Percentiles rank a stretch among this genome's conserved stretches.
Conservation (phyloP, 768 basidiomycete species). For the Candolleomyces eurysporus region DNA sequence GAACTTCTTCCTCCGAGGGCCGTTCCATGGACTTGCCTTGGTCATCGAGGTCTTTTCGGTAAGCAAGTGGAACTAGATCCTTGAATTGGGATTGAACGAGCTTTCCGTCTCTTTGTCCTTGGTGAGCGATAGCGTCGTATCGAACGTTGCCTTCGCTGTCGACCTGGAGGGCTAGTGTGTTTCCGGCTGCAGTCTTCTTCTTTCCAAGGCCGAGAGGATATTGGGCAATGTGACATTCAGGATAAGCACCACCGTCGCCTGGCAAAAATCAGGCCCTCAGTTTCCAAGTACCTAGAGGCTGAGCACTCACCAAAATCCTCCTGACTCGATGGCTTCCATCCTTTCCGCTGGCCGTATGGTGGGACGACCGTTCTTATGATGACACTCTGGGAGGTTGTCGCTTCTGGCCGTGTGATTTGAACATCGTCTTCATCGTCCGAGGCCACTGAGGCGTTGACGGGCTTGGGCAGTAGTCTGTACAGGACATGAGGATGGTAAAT, state of each 20-base stretch:
- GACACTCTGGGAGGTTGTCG: constrained; percentile 36
- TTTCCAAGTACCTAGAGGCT: constrained; percentile 1
- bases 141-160: constrained; percentile 95
- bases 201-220: constrained; percentile 94
- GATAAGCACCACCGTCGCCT: constrained; percentile 87
- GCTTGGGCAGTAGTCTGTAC: constrained; percentile 66
- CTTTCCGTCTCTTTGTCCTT: constrained; percentile 87
- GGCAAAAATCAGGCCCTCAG: constrained; percentile 10
- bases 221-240: constrained; percentile 96
- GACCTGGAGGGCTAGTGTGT: constrained; percentile 94
- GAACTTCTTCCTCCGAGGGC: constrained; percentile 91
- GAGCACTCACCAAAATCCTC: constrained; percentile 76
- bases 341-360: constrained; percentile 79
- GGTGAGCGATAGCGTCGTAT: constrained; percentile 95
- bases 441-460: constrained; percentile 51
- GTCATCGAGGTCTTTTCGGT: constrained; percentile 86
- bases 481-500: constrained; percentile 9
- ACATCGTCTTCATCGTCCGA: constrained; percentile 62
- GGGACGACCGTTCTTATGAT: constrained; percentile 60
- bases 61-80: constrained; percentile 88
- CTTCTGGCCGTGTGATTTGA: constrained; percentile 18
- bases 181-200: constrained; percentile 93
- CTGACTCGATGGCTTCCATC: constrained; percentile 81
- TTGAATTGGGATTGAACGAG: constrained; percentile 94
- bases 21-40: constrained; percentile 77